Percentiles rank a stretch among this genome's conserved stretches.
Evolutionary conservation across 2,329 filamentous ascomycete species (phyloP).

Genomic region (Clarireedia homoeocarpa): DNA sequence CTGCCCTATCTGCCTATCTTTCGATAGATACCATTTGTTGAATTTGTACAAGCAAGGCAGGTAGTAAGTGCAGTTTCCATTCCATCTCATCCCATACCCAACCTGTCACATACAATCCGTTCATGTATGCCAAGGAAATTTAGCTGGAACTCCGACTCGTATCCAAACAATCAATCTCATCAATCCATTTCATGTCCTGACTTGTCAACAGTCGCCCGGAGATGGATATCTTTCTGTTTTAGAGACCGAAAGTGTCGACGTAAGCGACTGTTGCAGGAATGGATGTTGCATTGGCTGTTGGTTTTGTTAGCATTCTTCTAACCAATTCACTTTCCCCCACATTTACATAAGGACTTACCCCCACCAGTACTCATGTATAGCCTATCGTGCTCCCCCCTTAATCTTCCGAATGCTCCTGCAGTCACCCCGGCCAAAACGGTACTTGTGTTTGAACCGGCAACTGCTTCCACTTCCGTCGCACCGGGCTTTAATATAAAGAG

Average conservation of each 20-base stretch:
- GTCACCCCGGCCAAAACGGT: slow-evolving; percentile 14
- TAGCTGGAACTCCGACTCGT: too few relatives aligned
- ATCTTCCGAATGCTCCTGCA: slow-evolving; percentile 13
- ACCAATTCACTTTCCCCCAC: neutral
- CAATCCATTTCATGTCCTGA: too few relatives aligned
- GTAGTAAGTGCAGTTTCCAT: too few relatives aligned
- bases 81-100: too few relatives aligned
- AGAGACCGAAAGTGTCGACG: neutral
- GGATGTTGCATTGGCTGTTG: neutral
- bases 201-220: too few relatives aligned
- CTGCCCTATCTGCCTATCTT: too few relatives aligned
- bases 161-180: too few relatives aligned
- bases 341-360: slow-evolving; percentile 5
- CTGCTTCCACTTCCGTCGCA: neutral
- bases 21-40: too few relatives aligned
- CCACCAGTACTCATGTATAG: slow-evolving; percentile 16
- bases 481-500: slow-evolving; percentile 3
- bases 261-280: neutral
- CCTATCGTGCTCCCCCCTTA: neutral
- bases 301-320: neutral
- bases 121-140: too few relatives aligned
- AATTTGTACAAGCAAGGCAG: too few relatives aligned
- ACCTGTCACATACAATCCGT: too few relatives aligned
- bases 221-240: neutral
- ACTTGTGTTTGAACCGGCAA: slow-evolving; percentile 10